Base-by-base conservation (phyloP, 1,284 basidiomycete species). In the Cutaneotrichosporon daszewskae region DNA sequence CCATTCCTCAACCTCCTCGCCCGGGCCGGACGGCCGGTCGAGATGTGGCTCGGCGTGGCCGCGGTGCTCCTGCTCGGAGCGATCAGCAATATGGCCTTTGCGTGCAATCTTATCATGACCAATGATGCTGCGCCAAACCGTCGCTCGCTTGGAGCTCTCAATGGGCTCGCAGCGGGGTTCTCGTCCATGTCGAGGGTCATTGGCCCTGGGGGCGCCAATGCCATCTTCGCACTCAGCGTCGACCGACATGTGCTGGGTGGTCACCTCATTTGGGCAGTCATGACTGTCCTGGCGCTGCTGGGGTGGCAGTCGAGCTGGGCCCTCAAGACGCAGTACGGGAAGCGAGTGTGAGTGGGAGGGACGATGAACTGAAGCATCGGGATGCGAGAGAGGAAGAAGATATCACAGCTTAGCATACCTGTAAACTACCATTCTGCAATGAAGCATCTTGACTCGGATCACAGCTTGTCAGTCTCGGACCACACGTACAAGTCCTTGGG, bases 51-150 rank as follows among this genome's bases (percentile, higher is more conserved):
- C 9, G 55, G 49, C 17, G 46, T 50, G 25, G 41, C 36, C 17
- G 26, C 37, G 16, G 47, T 52, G 8, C 40, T 56, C 19, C 31
- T 50, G 11, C 45, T 41, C 24, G 48, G 53, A 23, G 47, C 58
- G 1, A 43, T 53, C 7, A 48, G 54, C 35, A 61, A 62, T 26
- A 64, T 66, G 60, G 60, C 64, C 18, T 66, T 65, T 37, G 59
- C 58, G 10, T 63, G 62, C 43, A 65, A 65, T 29, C 40, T 65
- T 25, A 54, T 65, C 36, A 63, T 65, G 60, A 53, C 51, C 13
- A 65, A 65, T 37, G 55, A 57, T 25, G 60, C 60, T 9, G 60
- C 59, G 3, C 60, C 60, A 0, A 55, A 51, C 27, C 35, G 55
- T 10, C 54, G 49, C 19, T 47, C 53, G 4, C 46, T 65, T 1